Percentiles rank a stretch among this genome's conserved stretches.
Conservation (phyloP, 164 flowering plant species). For the Pachysandra terminalis region DNA sequence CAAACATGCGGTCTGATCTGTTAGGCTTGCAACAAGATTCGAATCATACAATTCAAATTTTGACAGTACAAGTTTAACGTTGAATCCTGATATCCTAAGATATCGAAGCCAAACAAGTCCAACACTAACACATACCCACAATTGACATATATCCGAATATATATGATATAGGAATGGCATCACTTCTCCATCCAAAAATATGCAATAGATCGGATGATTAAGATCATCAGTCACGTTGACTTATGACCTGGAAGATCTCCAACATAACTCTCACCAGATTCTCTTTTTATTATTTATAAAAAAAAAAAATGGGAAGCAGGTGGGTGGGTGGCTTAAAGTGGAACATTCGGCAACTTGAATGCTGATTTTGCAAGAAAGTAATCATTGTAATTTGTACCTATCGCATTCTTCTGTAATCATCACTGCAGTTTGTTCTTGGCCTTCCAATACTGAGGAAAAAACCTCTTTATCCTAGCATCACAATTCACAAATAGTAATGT, state of each 20-base stretch:
- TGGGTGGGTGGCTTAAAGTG: neutral
- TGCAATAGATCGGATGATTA: neutral
- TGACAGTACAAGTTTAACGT: no score
- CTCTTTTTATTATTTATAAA: no score
- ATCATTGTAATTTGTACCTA: slow-evolving; percentile 29
- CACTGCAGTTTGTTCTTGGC: slow-evolving; percentile 24
- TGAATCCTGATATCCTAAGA: no score
- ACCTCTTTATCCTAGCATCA: slow-evolving; percentile 34
- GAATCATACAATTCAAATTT: no score
- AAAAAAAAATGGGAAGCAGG: no score
- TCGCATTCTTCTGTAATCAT: slow-evolving; percentile 18
- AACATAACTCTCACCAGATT: neutral
- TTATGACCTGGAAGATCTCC: neutral
- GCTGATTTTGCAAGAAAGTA: neutral
- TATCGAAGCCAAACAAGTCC: no score
- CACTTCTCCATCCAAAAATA: neutral
- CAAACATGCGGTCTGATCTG: no score
- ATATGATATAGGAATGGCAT: no score
- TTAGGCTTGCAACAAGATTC: no score
- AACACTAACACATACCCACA: no score
- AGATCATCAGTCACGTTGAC: neutral
- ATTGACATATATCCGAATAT: no score
- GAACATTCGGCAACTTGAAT: neutral
- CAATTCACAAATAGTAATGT: slow-evolving; percentile 3
- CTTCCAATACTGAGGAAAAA: slow-evolving; percentile 27